A percentile compares a stretch with the other conserved stretches of the same genome.
These are phyloP conservation scores for Podospora tetraspora DNA, from an alignment of 495 filamentous ascomycete genomes.

Conservation along the genomic window DNA sequence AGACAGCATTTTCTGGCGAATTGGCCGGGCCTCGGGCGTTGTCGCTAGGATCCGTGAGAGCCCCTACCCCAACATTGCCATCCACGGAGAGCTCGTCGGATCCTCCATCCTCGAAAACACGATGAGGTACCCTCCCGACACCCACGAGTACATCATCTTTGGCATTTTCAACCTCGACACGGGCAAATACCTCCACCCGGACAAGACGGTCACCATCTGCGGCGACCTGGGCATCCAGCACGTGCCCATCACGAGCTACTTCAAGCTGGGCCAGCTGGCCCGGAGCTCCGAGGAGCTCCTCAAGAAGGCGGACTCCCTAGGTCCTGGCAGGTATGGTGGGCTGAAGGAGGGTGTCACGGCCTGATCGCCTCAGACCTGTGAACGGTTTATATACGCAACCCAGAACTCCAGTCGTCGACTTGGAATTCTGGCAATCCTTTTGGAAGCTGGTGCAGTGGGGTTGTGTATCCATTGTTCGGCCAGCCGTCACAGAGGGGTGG, in stretches of 20 bases:
- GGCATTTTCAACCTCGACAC: slow-evolving; percentile 21
- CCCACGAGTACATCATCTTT: slow-evolving; percentile 23
- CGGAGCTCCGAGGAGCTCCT: slow-evolving; percentile 13
- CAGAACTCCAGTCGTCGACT: no score
- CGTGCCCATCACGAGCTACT: slow-evolving; percentile 14
- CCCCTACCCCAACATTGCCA: slow-evolving; percentile 14
- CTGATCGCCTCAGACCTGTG: no score
- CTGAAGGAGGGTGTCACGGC: no score
- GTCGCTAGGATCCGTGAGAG: slow-evolving; percentile 7
- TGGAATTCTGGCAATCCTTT: no score
- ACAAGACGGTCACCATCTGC: slow-evolving; percentile 11
- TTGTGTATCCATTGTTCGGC: no score
- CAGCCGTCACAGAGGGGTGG: no score
- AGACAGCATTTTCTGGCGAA: slow-evolving; percentile 13
- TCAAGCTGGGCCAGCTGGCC: slow-evolving; percentile 1
- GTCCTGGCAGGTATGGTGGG: slow-evolving; percentile 6
- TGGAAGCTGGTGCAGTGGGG: no score
- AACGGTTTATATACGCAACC: no score
- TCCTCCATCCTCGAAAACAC: slow-evolving; percentile 16
- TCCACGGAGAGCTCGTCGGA: slow-evolving; percentile 22
- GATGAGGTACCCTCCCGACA: slow-evolving; percentile 15
- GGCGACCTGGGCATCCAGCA: slow-evolving; percentile 9
- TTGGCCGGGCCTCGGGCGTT: slow-evolving; percentile 10
- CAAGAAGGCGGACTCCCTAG: slow-evolving; percentile 14
- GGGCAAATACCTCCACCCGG: slow-evolving; percentile 8